These are phyloP conservation scores for Xylaria multiplex DNA, from an alignment of 2,329 filamentous ascomycete species.

Conservation along the genomic window DNA sequence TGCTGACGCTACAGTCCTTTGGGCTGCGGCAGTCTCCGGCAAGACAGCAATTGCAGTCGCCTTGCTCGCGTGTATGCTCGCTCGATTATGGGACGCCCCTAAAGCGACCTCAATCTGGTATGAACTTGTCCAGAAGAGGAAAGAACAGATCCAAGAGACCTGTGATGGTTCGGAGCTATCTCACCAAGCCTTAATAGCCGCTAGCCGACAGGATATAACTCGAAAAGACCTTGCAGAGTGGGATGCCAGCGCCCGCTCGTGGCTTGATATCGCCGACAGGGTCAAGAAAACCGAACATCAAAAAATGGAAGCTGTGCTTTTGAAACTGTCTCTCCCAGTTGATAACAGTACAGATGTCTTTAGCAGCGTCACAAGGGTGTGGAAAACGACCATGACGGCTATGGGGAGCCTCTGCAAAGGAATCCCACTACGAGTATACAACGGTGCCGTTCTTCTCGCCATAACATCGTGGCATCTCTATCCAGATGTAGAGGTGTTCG, in stretches of 20 bases:
- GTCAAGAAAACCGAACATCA: slow-evolving; percentile 42
- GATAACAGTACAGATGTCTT: slow-evolving; percentile 40
- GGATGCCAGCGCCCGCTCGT: slow-evolving; percentile 53
- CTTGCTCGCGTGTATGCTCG: slow-evolving; percentile 38
- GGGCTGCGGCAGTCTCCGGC: slow-evolving; percentile 38
- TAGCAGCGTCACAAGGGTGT: slow-evolving; percentile 45
- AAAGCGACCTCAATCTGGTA: slow-evolving; percentile 39
- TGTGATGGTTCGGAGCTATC: background rate
- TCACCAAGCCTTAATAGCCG: background rate
- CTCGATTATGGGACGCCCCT: slow-evolving; percentile 31
- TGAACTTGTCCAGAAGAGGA: slow-evolving; percentile 29
- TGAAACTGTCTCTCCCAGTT: background rate
- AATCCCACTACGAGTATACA: slow-evolving; percentile 39
- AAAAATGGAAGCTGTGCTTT: background rate
- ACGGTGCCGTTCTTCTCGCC: background rate
- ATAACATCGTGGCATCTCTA: slow-evolving; percentile 5
- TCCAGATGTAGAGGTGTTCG: background rate
- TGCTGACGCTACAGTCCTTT: slow-evolving; percentile 34
- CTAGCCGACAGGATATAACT: background rate
- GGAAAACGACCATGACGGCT: slow-evolving; percentile 43
- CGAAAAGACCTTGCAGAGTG: slow-evolving; percentile 39
- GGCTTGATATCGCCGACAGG: slow-evolving; percentile 50
- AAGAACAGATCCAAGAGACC: slow-evolving; percentile 5
- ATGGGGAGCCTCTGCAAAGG: slow-evolving; percentile 48
- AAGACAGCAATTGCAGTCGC: slow-evolving; percentile 26